Percentiles rank a stretch among this genome's conserved stretches.
Evolutionary conservation across 768 basidiomycete species (phyloP).

Genomic region (Mycena alexandri): DNA sequence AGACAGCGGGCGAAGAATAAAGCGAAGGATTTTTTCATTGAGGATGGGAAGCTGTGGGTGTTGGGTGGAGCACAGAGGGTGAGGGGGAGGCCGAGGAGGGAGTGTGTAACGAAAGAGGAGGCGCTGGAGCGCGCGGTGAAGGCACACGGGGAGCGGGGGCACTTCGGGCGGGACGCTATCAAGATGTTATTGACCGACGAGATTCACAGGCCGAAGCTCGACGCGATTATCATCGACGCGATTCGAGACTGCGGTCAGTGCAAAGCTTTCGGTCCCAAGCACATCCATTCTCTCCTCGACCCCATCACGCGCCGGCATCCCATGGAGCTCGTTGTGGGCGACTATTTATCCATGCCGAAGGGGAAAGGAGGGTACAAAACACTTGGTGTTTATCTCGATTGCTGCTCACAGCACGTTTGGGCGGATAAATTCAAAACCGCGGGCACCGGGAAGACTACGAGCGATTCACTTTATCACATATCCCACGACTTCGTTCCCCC

Average conservation of each 20-base stretch:
- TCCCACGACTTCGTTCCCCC: no score
- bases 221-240: no score
- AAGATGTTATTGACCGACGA: constrained; percentile 38
- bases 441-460: no score
- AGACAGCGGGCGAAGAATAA: constrained; percentile 6
- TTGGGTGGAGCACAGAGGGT: neutral
- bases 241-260: no score
- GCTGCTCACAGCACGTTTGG: constrained; percentile 35
- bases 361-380: constrained; percentile 41
- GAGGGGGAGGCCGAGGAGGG: constrained; percentile 12
- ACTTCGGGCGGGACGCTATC: constrained; percentile 41
- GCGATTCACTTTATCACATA: no score
- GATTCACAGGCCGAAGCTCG: no score
- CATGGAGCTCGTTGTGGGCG: constrained; percentile 43
- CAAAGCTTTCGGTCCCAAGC: constrained; percentile 40
- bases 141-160: constrained; percentile 29
- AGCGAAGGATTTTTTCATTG: constrained; percentile 12
- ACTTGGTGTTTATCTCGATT: constrained; percentile 35
- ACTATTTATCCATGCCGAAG: constrained; percentile 44
- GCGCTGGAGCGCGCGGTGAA: constrained; percentile 24
- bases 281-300: constrained; percentile 43
- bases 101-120: constrained; percentile 22
- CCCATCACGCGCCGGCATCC: constrained; percentile 44
- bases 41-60: constrained; percentile 29
- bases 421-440: no score